Evolutionary conservation across 2,329 filamentous ascomycete species (phyloP), one percentile per base, ranked within the genome.

Genomic region (Pseudocercospora fijiensis): DNA sequence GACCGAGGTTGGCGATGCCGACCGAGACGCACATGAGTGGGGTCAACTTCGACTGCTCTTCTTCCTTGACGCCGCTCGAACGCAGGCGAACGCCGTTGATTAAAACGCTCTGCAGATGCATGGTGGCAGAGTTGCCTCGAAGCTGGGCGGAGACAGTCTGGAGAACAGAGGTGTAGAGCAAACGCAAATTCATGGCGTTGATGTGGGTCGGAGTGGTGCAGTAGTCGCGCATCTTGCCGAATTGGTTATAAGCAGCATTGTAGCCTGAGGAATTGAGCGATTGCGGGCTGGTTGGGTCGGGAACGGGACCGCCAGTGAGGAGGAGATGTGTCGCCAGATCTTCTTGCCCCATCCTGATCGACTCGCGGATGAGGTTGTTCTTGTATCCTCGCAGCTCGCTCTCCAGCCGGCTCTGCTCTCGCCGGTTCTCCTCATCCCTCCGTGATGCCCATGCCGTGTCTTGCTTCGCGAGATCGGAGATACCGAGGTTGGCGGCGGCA

Each of bases 301-400:
- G 67, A 11, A 68, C 63, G 1, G 72, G 74, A 0, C 74, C 88
- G 60, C 95, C 94, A 16, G 87, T 91, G 41, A 83, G 83, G 77
- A 96, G 91, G 67, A 90, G 89, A 77, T 96, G 92, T 65, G 86
- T 87, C 47, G 92, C 95, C 4, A 98, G 82, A 71, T 98, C 95
- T 76, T 97, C 92, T 72, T 97, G 90, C 51, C 92, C 94, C 88
- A 98, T 97, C 58, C 74, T 71, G 72, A 98, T 96, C 79, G 92
- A 97, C 79, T 99, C 95, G 76, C 97, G 96, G 72, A 99, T 92
- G 49, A 98, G 80, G 72, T 98, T 99, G 75, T 97, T 96, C 79
- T 95, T 96, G 78, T 98, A 98, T 1, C 89, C 89, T 76, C 92
- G 93, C 20, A 99, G 82, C 77, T 98, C 92, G 16, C 85, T 81